Base-by-base conservation (phyloP, 2,329 filamentous ascomycete species). In the Raffaelea deltoideospora region DNA sequence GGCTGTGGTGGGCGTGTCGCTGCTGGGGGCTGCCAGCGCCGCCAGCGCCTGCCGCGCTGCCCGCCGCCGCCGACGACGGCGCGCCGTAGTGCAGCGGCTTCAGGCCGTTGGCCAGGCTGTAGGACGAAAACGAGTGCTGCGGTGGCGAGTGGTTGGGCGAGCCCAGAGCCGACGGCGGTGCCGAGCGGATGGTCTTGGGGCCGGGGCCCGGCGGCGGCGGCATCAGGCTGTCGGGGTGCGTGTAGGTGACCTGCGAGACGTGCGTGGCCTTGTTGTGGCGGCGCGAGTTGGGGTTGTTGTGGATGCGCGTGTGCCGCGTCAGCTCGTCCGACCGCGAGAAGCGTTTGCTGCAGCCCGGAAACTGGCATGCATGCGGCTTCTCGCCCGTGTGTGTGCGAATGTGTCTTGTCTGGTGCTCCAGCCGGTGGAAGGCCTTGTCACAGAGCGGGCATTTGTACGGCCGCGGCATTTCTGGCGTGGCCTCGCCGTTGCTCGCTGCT, bases 381-480 rank as follows among this genome's bases (percentile, higher is more conserved):
- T 98, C 88, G 40, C 46, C 46, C 20, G 46, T 48, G 43, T 48
- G 88, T 7, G 90, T 96, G 51, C 88, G 78, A 54, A 96, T 96
- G 60, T 98, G 88, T 50, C 70, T 63, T 18, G 72, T 77, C 68
- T 95, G 88, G 58, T 96, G 88, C 65, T 96, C 88, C 30, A 98
- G 71, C 44, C 90, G 85, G 67, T 96, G 90, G 64, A 98, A 98
- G 42, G 90, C 88, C 70, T 95, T 93, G 52, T 95, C 88, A 66
- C 90, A 98, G 44, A 98, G 74, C 42, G 88, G 87, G 60, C 88
- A 98, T 67, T 96, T 96, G 76, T 98, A 98, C 1, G 88, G 88
- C 39, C 90, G 79, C 41, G 90, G 90, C 37, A 96, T 73, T 59
- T 96, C 88, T 45, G 58, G 62, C 34, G 43, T 40, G 7, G 43